Evolutionary conservation across 805 yeast species (phyloP), one percentile per base, ranked within the genome.

Genomic region (Ogataea pilisensis): DNA sequence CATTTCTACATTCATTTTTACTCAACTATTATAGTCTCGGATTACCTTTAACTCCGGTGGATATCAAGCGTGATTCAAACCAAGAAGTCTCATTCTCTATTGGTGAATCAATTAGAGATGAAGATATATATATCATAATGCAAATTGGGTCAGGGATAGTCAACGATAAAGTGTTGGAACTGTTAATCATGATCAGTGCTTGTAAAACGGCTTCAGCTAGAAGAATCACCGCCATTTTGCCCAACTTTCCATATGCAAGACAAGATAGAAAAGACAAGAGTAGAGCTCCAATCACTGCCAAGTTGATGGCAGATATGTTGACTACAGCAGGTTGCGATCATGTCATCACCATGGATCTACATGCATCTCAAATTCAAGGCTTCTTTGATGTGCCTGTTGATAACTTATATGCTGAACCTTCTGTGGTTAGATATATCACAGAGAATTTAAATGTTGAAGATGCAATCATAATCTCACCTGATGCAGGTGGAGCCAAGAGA

Each of bases 401-500:
- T 61, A 85, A 85, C 59, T 65, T 85, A 52, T 85, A 85, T 55
- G 91, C 91, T 18, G 95, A 85, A 64, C 93, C 93, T 39, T 74
- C 81, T 50, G 90, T 84, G 26, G 80, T 85, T 31, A 71, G 85
- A 55, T 85, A 84, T 57, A 84, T 85, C 36, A 75, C 72, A 45
- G 90, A 82, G 49, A 71, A 75, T 40, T 67, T 78, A 37, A 73
- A 74, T 50, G 72, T 66, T 48, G 64, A 75, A 31, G 75, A 83
- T 35, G 76, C 86, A n/a, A 84, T 85, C 39, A 78, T 85, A 40
- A 78, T 85, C 14, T 85, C 93, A 1, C 95, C 95, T 5, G 95
- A 85, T 66, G 95, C 93, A 7, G 95, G 95, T 60, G 95, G 95
- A 48, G 93, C 93, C 43, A 85, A 85, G 59, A 75, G 95, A 66